Base-by-base conservation (phyloP, 2,329 filamentous ascomycete species). In the Pseudogymnoascus sp. region DNA sequence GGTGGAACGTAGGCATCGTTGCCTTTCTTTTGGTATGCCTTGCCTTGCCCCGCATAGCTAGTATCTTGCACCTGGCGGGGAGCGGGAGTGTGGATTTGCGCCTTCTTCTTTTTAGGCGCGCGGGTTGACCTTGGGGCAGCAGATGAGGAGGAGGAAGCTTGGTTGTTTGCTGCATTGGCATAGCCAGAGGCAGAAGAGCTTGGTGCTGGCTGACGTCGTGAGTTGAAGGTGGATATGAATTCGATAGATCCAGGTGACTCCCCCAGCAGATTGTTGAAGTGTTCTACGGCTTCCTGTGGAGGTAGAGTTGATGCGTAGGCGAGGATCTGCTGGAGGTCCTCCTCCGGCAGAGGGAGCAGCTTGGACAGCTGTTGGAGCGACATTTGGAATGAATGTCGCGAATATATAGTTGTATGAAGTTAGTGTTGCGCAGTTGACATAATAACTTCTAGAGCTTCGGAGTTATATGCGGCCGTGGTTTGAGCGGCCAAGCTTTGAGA, bases 201-300 rank as follows among this genome's bases (percentile, higher is more conserved):
- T n/a, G 78, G 78, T 19, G 78, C 78, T 67, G 49, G 33, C 35
- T 80, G 75, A 60, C 84, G 76, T 16, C 79, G 84, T 2, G 87
- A 83, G 72, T 96, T 97, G 76, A 89, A 90, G 10, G 82, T 83
- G 21, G 86, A 80, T 64, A 90, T 89, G 71, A 90, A 90, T 68
- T 90, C 86, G 60, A 90, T 74, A 1, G 84, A 82, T 68, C 89
- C 86, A 1, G 92, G 84, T 6, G 90, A 92, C 73, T 96, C 91
- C 59, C 93, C 94, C 0, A 99, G 83, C 61, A 99, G 79, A 71
- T 94, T 91, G 73, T 87, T 89, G 65, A 99, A 88, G 74, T 97
- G 91, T 43, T 92, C 87, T 60, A 86, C 91, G 12, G 91, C 90
- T 66, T 88, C 89, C 60, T 85, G 77, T 71, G 89, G 92, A 19